Base-by-base conservation (phyloP, 2,329 filamentous ascomycete species). In the Cadophora luteo-olivacea region DNA sequence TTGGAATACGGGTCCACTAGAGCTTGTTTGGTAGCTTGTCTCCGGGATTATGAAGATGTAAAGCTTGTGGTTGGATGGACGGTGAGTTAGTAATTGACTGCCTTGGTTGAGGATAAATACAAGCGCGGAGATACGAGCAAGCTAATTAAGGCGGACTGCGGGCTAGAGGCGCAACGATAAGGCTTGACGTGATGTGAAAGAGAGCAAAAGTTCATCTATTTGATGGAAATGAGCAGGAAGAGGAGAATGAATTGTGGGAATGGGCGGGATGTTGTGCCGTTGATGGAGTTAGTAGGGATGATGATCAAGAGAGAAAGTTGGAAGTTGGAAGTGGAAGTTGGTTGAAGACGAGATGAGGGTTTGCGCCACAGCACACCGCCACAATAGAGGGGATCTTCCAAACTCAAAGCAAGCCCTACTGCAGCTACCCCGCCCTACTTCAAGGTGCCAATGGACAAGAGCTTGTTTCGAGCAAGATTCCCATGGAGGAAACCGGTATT, bases 41-140 rank as follows among this genome's bases (percentile, higher is more conserved):
- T 55, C 57, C 33, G 16, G 33, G n/a, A 48, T 52, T 4, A 45
- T 24, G 38, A 12, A 29, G 7, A 22, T 12, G 14, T 33, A 19
- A 24, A 55, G 36, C 25, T 38, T 22, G 22, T 66, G 33, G 49
- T 51, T 66, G 48, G 64, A 3, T 33, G 24, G 19, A 45, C n/a
- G 25, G 11, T 16, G 4, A 22, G 29, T 66, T 61, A 45, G 55
- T 61, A 24, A 41, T 45, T n/a, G 33, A 14, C 22, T 45, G 41
- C 64, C 22, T 29, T 33, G 29, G 9, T 36, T 45, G 55, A 38
- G 45, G 64, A 52, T 54, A 61, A 45, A 36, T 16, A 38, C 29
- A 61, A 54, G 45, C n/a, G 64, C 24, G 55, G 12, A 58, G 58
- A 66, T 58, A 61, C 55, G 57, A 61, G 64, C 9, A n/a, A 29